phyloP scores from a whole-genome alignment of 495 filamentous ascomycete genomes.

The Hyaloscypha hepaticicola region DNA sequence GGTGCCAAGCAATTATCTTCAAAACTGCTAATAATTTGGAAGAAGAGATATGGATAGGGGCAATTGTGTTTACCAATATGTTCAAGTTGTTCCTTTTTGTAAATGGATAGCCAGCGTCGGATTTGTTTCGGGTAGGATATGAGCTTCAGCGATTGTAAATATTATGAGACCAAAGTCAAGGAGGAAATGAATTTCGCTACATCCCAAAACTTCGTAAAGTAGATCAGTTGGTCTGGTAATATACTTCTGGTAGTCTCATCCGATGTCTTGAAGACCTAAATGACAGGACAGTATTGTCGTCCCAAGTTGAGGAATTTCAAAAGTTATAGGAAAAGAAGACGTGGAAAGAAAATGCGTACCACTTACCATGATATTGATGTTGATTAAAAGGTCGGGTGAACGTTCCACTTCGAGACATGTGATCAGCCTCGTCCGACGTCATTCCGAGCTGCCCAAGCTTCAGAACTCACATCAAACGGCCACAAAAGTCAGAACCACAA shows the following conservation, averaged over 20 bases:
- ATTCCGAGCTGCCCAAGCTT: neutral
- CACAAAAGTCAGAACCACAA: neutral
- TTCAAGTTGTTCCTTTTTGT: neutral
- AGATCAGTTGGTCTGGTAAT: too few relatives aligned
- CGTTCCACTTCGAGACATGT: neutral
- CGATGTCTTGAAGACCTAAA: too few relatives aligned
- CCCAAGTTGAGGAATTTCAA: too few relatives aligned
- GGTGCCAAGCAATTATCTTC: constrained; percentile 96
- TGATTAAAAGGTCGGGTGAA: neutral
- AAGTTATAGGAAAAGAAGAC: too few relatives aligned
- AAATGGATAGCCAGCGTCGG: neutral
- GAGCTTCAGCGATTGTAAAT: constrained; percentile 3
- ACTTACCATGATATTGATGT: too few relatives aligned
- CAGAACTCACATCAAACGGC: neutral
- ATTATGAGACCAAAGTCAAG: constrained; percentile 1
- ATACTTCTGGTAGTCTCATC: too few relatives aligned
- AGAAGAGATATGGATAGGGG: neutral
- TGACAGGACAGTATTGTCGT: too few relatives aligned
- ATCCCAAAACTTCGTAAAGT: too few relatives aligned
- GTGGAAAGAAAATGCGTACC: too few relatives aligned
- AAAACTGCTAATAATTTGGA: constrained; percentile 54
- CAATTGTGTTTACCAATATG: constrained; percentile 1
- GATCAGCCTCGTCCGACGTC: neutral
- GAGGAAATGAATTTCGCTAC: neutral
- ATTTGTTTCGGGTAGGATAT: neutral